Percentiles rank a stretch among this genome's conserved stretches.
These are phyloP conservation scores for Chrysanthemum makinoi DNA, from an alignment of 129 eudicot genomes.

Conservation along the genomic window DNA sequence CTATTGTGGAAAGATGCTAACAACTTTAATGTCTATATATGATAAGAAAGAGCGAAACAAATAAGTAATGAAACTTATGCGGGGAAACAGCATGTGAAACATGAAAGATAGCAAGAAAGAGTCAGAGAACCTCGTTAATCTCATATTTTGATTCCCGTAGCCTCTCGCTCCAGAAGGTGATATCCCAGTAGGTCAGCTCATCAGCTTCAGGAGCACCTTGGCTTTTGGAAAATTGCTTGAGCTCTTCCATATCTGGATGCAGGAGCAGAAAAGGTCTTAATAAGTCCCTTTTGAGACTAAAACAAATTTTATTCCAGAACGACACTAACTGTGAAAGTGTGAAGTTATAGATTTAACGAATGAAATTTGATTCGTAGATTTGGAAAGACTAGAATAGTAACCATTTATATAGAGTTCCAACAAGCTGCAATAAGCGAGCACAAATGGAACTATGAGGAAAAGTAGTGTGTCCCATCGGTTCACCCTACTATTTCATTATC, in stretches of 20 bases:
- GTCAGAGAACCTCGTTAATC: conserved; percentile 71
- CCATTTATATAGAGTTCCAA: background rate
- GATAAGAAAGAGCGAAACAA: background rate
- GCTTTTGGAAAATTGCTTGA: conserved; percentile 57
- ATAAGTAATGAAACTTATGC: background rate
- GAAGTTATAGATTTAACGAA: background rate
- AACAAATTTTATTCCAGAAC: background rate
- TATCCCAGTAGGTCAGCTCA: conserved; percentile 81
- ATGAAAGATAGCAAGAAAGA: background rate
- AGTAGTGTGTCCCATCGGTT: too few species aligned
- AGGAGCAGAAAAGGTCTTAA: background rate
- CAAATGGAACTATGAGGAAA: too few species aligned
- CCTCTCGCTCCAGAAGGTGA: conserved; percentile 92
- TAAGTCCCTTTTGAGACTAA: background rate
- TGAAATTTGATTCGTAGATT: background rate
- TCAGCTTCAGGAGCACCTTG: conserved; percentile 90
- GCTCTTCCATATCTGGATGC: conserved; percentile 80
- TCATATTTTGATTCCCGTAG: conserved; percentile 93
- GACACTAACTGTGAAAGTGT: background rate
- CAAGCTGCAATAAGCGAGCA: background rate
- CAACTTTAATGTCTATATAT: background rate
- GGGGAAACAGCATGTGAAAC: background rate
- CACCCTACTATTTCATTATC: too few species aligned
- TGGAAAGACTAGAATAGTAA: background rate
- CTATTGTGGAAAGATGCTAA: background rate